A percentile compares a stretch with the other conserved stretches of the same genome.
Conservation (phyloP, 2,329 filamentous ascomycete genomes). For the Colletotrichum costaricense region DNA sequence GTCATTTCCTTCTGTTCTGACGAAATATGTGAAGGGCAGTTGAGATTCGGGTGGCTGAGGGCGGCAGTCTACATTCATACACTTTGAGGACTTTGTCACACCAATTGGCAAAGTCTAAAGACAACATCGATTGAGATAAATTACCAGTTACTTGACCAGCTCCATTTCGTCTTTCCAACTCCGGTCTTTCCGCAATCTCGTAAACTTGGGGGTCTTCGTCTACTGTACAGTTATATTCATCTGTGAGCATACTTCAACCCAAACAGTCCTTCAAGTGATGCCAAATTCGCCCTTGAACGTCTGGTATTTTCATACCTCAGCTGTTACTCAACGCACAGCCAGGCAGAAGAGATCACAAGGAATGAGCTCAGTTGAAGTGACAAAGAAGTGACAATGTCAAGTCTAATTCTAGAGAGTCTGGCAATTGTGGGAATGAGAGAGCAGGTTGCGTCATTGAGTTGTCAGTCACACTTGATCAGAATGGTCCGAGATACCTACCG, state of each 20-base stretch:
- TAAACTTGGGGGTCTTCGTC: no score
- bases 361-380: background rate
- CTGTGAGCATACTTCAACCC: no score
- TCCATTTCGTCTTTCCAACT: no score
- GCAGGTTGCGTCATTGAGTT: no score
- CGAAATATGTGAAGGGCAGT: background rate
- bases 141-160: no score
- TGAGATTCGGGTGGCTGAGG: background rate
- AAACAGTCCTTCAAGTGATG: background rate
- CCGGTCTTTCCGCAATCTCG: no score
- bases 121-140: background rate
- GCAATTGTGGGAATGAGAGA: no score
- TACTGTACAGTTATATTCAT: no score
- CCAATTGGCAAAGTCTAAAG: background rate
- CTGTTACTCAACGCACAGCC: background rate
- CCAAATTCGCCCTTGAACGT: background rate
- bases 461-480: no score
- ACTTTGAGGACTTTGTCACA: no score
- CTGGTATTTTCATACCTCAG: background rate
- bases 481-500: no score
- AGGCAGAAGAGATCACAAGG: background rate
- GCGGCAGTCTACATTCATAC: background rate
- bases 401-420: no score
- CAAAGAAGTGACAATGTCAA: background rate
- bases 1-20: background rate